Base-by-base conservation (phyloP, 495 filamentous ascomycete genomes). In the Astrothelium subdiscretum region DNA sequence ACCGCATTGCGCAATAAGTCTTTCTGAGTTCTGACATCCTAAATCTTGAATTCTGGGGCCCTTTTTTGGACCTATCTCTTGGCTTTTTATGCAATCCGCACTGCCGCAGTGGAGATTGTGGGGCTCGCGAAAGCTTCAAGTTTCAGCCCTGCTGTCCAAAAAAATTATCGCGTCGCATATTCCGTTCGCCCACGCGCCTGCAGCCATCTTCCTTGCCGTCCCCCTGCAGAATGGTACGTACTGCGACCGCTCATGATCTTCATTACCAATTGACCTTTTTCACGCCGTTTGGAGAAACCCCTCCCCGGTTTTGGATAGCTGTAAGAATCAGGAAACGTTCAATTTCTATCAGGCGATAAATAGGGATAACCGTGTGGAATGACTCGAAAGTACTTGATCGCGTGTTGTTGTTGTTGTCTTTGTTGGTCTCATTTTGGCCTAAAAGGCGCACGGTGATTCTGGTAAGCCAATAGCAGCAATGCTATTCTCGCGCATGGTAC, bases 111-210 rank as follows among this genome's bases (percentile, higher is more conserved):
- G 48, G 48, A 54, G 48, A 29, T 54, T 54, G 48, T 54, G 48
- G 24, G 48, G 48, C 48, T 5, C 29, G 20, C 22, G 48, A 27
- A 24, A 54, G 48, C 48, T 54, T 24, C 48, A 54, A 20, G 48
- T 54, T 54, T 54, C 48, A 54, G 48, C 48, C 48, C 48, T 54
- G 48, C 48, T 54, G 48, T 24, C 48, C 48, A 54, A 29, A 54
- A n/a, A 8, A 54, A 54, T 54, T 54, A 54, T 54, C 48, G 48
- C 48, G 48, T 29, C 48, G 48, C 48, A 54, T 54, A 29, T 54
- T 54, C 48, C 48, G 48, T 54, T 29, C 48, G 48, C 24, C 48
- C 48, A 54, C 15, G 22, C 48, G 42, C 8, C 20, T 29, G 48
- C 48, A 8, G 26, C 48, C 24, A 29, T 29, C 24, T 8, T 29